A percentile compares a stretch with the other conserved stretches of the same genome.
These are phyloP conservation scores for Kingdonia uniflora DNA, from an alignment of 164 flowering plant species.

Conservation along the genomic window DNA sequence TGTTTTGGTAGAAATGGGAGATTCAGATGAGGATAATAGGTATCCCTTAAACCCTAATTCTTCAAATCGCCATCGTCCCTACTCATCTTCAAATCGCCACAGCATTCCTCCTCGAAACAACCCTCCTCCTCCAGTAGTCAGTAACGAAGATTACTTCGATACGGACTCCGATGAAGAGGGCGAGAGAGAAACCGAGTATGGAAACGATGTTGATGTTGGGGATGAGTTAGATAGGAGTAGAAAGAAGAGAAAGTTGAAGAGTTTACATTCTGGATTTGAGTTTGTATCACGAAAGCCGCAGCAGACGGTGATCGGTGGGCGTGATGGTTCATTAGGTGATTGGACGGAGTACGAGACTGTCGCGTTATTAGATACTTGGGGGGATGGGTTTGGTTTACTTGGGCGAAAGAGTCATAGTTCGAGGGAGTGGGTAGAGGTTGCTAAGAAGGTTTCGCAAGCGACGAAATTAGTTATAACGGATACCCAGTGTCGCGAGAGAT, in stretches of 20 bases:
- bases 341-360: constrained; percentile 67
- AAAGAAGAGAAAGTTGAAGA: constrained; percentile 49
- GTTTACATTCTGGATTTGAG: constrained; percentile 23
- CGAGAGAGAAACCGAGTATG: constrained; percentile 7
- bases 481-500: constrained; percentile 52
- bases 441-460: constrained; percentile 57
- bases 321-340: constrained; percentile 20
- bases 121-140: too few relatives aligned
- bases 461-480: constrained; percentile 35
- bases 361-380: constrained; percentile 72
- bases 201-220: constrained; percentile 9
- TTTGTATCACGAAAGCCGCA: constrained; percentile 28
- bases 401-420: constrained; percentile 77
- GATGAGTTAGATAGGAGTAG: constrained; percentile 27
- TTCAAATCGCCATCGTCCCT: constrained; percentile 12
- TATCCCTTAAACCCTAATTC: constrained; percentile 26
- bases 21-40: constrained; percentile 38
- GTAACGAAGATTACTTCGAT: too few relatives aligned
- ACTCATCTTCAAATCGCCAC: constrained; percentile 16
- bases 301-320: constrained; percentile 5
- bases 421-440: constrained; percentile 83
- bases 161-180: constrained; percentile 15
- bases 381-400: constrained; percentile 59
- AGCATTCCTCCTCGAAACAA: constrained; percentile 25
- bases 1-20: constrained; percentile 22